Conservation (phyloP, 768 basidiomycete species). For the Stropharia rugosoannulata region DNA sequence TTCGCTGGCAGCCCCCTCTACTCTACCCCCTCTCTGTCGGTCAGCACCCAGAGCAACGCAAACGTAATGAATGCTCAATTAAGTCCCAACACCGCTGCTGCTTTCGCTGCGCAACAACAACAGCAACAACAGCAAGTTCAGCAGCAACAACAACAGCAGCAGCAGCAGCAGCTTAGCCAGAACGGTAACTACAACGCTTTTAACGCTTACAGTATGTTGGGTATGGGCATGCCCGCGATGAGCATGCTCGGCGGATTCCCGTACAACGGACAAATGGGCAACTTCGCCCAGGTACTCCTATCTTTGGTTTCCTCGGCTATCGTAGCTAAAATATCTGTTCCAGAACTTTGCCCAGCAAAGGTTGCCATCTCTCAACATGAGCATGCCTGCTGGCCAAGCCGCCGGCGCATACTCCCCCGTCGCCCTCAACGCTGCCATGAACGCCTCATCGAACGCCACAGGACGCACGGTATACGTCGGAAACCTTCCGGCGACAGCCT, state of each 20-base stretch:
- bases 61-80: slow-evolving; percentile 54
- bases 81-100: slow-evolving; percentile 66
- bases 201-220: slow-evolving; percentile 73
- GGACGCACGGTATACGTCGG: slow-evolving; percentile 97
- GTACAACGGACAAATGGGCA: slow-evolving; percentile 69
- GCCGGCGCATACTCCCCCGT: slow-evolving; percentile 71
- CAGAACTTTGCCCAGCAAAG: slow-evolving; percentile 56
- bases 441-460: slow-evolving; percentile 62
- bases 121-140: slow-evolving; percentile 46
- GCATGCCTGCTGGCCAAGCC: slow-evolving; percentile 67
- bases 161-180: slow-evolving; percentile 37
- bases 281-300: slow-evolving; percentile 57
- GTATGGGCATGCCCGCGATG: slow-evolving; percentile 78
- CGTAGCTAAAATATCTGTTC: slow-evolving; percentile 9
- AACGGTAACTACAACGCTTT: slow-evolving; percentile 60
- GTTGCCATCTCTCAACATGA: slow-evolving; percentile 62
- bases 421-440: slow-evolving; percentile 70
- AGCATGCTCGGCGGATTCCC: slow-evolving; percentile 72
- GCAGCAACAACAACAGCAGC: slow-evolving; percentile 43
- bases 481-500: slow-evolving; percentile 91
- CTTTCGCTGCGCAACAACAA: slow-evolving; percentile 45
- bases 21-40: slow-evolving; percentile 67
- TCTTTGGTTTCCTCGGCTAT: slow-evolving; percentile 19
- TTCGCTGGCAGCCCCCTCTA: slow-evolving; percentile 65
- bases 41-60: slow-evolving; percentile 61